phyloP scores from a whole-genome alignment of 768 basidiomycete species.

The Naganishia vaughanmartiniae region DNA sequence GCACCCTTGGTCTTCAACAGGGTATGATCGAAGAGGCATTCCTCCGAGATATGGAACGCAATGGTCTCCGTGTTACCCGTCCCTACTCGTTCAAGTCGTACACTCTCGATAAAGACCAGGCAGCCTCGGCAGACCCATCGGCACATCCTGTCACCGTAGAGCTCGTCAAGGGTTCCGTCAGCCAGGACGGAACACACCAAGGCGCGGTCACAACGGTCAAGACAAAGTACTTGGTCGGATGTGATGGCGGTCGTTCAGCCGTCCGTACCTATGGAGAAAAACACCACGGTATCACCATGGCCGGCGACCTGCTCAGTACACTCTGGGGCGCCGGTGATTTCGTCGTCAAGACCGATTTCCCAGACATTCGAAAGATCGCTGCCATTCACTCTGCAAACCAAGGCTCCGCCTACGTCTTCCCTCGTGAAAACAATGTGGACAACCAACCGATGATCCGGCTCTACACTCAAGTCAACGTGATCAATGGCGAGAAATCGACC shows the following conservation, averaged over 20 bases:
- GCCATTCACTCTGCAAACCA: constrained; percentile 34
- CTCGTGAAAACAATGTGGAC: constrained; percentile 34
- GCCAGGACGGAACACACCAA: constrained; percentile 12
- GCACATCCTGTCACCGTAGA: constrained; percentile 30
- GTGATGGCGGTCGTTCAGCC: constrained; percentile 33
- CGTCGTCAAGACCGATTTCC: constrained; percentile 36
- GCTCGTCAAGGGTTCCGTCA: constrained; percentile 27
- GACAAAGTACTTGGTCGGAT: constrained; percentile 34
- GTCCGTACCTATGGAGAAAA: constrained; percentile 27
- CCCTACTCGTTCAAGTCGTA: constrained; percentile 32
- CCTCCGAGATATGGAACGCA: constrained; percentile 32
- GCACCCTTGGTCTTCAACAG: constrained; percentile 17
- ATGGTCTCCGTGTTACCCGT: constrained; percentile 31
- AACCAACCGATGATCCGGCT: constrained; percentile 33
- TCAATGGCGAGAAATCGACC: constrained; percentile 31
- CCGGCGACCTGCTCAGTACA: constrained; percentile 30
- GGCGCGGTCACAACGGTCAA: constrained; percentile 26
- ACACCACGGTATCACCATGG: constrained; percentile 25
- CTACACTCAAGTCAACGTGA: constrained; percentile 36
- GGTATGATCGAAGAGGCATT: constrained; percentile 37
- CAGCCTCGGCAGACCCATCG: not conserved
- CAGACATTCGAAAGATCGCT: constrained; percentile 36
- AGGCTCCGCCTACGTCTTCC: constrained; percentile 34
- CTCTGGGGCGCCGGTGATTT: constrained; percentile 35
- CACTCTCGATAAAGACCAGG: not conserved